Evolutionary conservation across 345 rosid genomes (phyloP), one percentile per base, ranked within the genome.

Genomic region (Iberis pinnata): DNA sequence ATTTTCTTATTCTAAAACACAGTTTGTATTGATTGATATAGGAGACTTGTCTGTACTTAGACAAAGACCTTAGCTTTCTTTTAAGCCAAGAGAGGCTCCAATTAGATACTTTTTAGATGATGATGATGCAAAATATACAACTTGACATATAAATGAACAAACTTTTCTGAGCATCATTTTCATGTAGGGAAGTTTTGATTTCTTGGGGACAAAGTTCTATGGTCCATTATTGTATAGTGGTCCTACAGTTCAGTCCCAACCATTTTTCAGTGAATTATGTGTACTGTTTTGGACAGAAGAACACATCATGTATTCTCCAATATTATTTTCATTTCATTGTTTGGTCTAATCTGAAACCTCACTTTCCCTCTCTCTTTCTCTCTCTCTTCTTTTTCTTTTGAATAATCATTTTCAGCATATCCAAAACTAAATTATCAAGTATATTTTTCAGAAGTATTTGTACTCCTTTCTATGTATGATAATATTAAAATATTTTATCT

Each of bases 181-280:
- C 51, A 69, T 63, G 64, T 45, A 56, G 33, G 43, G 48, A 56
- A 36, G 35, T 32, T 56, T 54, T 58, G 48, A 55, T 63, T 57
- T 53, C 53, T 25, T 49, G 49, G 64, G 66, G 78, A 70, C 72
- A 74, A 70, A 58, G 49, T 48, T 57, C 56, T 27, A 68, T 65
- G 80, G 78, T 65, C 75, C 80, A 76, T 68, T 68, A 67, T 43
- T 66, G 66, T 40, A 41, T 33, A 47, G 74, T 70, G 77, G 83
- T 74, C 73, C 77, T 46, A 60, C 25, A 2, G 6, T 22, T 2
- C 55, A 65, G 56, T 43, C 53, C 27, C 67, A 73, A 67, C 62
- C 62, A 67, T 60, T 54, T 67, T 67, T 67, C 56, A 53, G 38
- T 66, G 65, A 58, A 58, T 65, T 65, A 60, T 67, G 61, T 60